These are phyloP conservation scores for Amylostereum areolatum DNA, from an alignment of 1,284 basidiomycete genomes.

Conservation along the genomic window DNA sequence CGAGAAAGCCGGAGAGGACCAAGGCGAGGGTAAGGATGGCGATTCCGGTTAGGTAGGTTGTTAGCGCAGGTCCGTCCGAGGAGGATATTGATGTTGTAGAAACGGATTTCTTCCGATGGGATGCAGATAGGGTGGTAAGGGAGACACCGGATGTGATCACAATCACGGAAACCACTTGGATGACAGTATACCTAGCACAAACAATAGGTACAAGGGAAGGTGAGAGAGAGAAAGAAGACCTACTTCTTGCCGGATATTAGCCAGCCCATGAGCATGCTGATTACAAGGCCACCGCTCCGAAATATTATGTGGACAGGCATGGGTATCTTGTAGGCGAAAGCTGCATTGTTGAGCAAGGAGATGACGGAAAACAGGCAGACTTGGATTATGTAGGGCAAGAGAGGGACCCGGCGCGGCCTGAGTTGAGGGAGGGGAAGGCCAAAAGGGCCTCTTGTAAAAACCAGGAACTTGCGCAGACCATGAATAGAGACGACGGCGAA, in stretches of 20 bases:
- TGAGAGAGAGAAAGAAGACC: conserved; percentile 15
- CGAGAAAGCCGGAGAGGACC: conserved; percentile 77
- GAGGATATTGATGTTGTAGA: not conserved
- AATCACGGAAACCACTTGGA: conserved; percentile 69
- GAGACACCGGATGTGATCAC: conserved; percentile 80
- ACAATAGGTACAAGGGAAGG: too few species aligned
- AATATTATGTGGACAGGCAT: conserved; percentile 96
- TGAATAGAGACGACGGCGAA: conserved; percentile 71
- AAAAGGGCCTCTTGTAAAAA: conserved; percentile 14
- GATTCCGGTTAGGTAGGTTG: conserved; percentile 66
- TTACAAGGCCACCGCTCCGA: conserved; percentile 82
- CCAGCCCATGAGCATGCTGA: conserved; percentile 75
- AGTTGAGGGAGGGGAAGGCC: conserved; percentile 34
- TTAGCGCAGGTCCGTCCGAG: conserved; percentile 7
- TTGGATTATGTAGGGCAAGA: conserved; percentile 74
- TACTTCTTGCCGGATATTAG: conserved; percentile 53
- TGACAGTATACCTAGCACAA: conserved; percentile 63
- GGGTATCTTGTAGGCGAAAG: conserved; percentile 83
- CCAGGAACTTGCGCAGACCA: conserved; percentile 57
- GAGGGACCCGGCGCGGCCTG: conserved; percentile 62
- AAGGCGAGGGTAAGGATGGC: conserved; percentile 71
- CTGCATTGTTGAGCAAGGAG: conserved; percentile 86
- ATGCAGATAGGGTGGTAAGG: conserved; percentile 77
- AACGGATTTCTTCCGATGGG: conserved; percentile 17
- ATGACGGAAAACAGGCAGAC: conserved; percentile 79